These are phyloP conservation scores for Boeremia exigua DNA, from an alignment of 2,329 filamentous ascomycete species.

Conservation along the genomic window DNA sequence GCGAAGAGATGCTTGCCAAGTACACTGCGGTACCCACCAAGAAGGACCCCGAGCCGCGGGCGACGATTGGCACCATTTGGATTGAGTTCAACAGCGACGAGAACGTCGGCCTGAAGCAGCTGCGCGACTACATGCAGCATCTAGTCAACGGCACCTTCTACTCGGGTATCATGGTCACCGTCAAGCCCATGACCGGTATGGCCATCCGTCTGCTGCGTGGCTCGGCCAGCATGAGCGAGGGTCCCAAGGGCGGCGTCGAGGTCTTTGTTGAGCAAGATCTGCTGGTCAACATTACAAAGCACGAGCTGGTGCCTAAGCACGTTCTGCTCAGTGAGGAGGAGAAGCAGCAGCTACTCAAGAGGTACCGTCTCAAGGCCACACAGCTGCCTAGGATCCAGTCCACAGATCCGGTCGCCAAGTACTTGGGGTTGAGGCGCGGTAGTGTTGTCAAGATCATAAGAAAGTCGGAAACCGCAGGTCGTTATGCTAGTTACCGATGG, in stretches of 20 bases:
- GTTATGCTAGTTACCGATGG: constrained; percentile 94
- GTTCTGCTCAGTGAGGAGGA: constrained; percentile 89
- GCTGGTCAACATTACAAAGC: constrained; percentile 96
- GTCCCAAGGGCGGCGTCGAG: constrained; percentile 85
- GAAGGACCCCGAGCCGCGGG: constrained; percentile 70
- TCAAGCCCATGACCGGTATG: constrained; percentile 80
- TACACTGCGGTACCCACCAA: constrained; percentile 76
- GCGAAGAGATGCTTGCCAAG: constrained; percentile 81
- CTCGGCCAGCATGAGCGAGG: constrained; percentile 35
- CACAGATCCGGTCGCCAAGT: constrained; percentile 90
- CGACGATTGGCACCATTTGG: constrained; percentile 87
- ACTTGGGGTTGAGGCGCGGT: constrained; percentile 85
- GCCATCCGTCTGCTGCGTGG: constrained; percentile 57
- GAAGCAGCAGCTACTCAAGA: constrained; percentile 81
- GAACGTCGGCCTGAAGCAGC: constrained; percentile 86
- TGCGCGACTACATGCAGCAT: constrained; percentile 86
- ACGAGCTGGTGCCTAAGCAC: constrained; percentile 95
- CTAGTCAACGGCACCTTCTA: constrained; percentile 81
- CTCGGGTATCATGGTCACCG: constrained; percentile 89
- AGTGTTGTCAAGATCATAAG: constrained; percentile 99
- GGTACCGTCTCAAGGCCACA: constrained; percentile 96
- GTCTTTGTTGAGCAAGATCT: constrained; percentile 96
- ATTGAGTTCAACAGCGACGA: constrained; percentile 87
- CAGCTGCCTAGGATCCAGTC: constrained; percentile 92
- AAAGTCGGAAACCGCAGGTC: constrained; percentile 90